Percentiles rank a stretch among this genome's conserved stretches.
These are phyloP conservation scores for Chloris gayana DNA, from an alignment of 176 grass and related monocot genomes.

Conservation along the genomic window DNA sequence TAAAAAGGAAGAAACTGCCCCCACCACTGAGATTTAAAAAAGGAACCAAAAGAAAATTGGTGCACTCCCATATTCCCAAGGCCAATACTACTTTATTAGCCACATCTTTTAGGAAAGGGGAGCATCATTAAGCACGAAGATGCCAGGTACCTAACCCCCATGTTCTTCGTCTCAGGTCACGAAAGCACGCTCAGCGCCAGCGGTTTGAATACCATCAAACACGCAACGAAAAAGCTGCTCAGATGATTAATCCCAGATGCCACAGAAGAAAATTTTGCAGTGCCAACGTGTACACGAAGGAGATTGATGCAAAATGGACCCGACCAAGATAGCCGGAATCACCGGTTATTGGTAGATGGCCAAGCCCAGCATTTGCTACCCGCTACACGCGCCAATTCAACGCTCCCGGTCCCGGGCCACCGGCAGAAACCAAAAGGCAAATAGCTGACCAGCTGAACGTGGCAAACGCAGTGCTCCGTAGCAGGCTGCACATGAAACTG, in stretches of 20 bases:
- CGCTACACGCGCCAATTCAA: not conserved
- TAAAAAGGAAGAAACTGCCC: conserved; percentile 26
- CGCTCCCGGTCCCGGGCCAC: conserved; percentile 17
- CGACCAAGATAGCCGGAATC: conserved; percentile 21
- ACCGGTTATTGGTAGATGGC: not conserved
- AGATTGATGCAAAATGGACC: conserved; percentile 21
- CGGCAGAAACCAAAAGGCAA: not conserved
- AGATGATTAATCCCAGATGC: conserved; percentile 19
- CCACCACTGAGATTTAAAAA: conserved; percentile 38
- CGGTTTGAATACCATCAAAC: conserved; percentile 31
- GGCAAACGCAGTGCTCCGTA: conserved; percentile 14
- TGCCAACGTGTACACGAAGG: conserved; percentile 23
- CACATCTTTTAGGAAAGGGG: conserved; percentile 54
- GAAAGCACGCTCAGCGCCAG: conserved; percentile 19
- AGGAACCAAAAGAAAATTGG: conserved; percentile 36
- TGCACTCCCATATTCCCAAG: conserved; percentile 20
- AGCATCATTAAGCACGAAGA: conserved; percentile 45
- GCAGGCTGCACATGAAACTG: conserved; percentile 40
- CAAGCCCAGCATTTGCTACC: conserved; percentile 42
- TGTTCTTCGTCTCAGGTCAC: conserved; percentile 32
- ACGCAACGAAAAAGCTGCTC: conserved; percentile 30
- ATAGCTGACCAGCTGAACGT: conserved; percentile 40
- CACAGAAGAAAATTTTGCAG: not conserved
- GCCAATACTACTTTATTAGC: conserved; percentile 42
- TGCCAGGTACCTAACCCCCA: conserved; percentile 49